Conservation (phyloP, 2,329 filamentous ascomycete genomes). For the Colletotrichum acutatum region DNA sequence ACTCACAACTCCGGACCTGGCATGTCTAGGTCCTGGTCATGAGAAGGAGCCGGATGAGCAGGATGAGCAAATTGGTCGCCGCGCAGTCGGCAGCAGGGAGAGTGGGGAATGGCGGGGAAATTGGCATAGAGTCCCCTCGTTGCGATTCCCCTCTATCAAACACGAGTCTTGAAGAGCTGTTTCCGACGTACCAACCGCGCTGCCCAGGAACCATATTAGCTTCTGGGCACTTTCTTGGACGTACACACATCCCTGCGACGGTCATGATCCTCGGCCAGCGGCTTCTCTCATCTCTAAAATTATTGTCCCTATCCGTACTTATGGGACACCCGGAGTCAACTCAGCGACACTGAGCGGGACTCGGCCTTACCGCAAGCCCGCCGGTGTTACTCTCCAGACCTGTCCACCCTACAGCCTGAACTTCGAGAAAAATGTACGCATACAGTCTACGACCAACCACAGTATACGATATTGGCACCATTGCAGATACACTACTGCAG, state of each 20-base stretch:
- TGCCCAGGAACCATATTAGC: neutral
- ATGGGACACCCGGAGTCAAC: slow-evolving; percentile 3
- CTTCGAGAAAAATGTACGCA: neutral
- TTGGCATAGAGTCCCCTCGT: neutral
- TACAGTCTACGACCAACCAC: neutral
- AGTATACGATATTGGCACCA: neutral
- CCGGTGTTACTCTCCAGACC: neutral
- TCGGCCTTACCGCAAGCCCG: neutral
- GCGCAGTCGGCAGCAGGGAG: neutral
- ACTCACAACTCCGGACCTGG: neutral
- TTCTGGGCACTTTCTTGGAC: slow-evolving; percentile 28
- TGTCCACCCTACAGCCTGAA: neutral
- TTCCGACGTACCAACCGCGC: neutral
- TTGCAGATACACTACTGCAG: slow-evolving; percentile 7
- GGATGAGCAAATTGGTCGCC: neutral
- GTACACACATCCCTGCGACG: neutral
- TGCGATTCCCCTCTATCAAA: neutral
- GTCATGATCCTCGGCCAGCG: slow-evolving; percentile 1
- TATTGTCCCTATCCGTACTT: neutral
- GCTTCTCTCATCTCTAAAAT: neutral
- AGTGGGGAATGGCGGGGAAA: neutral
- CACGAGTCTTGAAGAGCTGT: slow-evolving; percentile 4
- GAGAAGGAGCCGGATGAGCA: neutral
- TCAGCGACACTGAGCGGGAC: neutral
- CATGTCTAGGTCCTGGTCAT: slow-evolving; percentile 8